phyloP scores from a whole-genome alignment of 768 basidiomycete genomes.

The Trametes villosa region DNA sequence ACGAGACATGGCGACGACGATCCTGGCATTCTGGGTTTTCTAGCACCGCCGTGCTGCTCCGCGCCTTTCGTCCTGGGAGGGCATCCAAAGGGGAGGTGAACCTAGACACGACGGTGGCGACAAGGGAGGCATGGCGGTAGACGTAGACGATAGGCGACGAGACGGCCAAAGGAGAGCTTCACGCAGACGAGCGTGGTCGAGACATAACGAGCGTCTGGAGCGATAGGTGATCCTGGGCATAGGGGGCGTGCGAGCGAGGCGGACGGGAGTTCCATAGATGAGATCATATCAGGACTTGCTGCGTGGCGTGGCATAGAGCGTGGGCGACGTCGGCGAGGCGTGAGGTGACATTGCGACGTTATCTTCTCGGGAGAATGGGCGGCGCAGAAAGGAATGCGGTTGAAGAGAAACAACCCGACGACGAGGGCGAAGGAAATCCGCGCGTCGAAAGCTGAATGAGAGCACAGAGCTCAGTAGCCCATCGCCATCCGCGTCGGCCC shows the following conservation, averaged over 20 bases:
- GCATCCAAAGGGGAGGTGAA: background rate
- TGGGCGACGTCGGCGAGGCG: conserved; percentile 1
- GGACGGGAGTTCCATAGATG: too few species aligned
- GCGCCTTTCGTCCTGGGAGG: background rate
- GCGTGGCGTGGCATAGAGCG: background rate
- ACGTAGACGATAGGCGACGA: background rate
- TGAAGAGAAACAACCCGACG: background rate
- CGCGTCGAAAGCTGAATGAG: too few species aligned
- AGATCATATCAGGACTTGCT: conserved; percentile 12
- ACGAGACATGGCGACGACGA: background rate
- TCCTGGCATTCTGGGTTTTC: conserved; percentile 9
- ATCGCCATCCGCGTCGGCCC: conserved; percentile 59
- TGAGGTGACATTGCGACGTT: conserved; percentile 1
- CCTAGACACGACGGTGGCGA: background rate
- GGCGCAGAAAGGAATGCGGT: background rate
- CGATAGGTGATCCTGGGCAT: conserved; percentile 26
- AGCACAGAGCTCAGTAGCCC: conserved; percentile 25
- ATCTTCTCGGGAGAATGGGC: background rate
- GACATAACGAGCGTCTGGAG: conserved; percentile 29
- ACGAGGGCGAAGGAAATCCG: background rate
- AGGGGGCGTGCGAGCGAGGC: conserved; percentile 21
- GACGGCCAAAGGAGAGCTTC: conserved; percentile 13
- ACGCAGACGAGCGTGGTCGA: conserved; percentile 8
- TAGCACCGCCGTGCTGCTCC: background rate
- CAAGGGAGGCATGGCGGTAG: background rate